Evolutionary conservation across 352 stramenopile species (phyloP), one percentile per base, ranked within the genome.

Genomic region (Phytophthora crassamura): DNA sequence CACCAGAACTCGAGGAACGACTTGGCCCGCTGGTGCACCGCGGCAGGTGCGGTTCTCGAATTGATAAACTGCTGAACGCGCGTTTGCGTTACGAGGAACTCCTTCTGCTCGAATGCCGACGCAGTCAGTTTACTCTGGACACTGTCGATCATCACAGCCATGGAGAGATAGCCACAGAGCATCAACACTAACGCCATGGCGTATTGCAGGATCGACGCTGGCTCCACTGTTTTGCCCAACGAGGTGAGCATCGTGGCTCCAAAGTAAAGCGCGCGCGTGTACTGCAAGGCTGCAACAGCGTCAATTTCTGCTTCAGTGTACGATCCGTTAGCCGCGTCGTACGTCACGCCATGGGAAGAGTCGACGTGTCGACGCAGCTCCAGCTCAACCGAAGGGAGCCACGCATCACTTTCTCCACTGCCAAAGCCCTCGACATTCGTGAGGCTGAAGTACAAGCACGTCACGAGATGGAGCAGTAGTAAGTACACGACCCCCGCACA

Each of bases 1-100:
- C 82, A 90, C 82, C 82, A 90, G 62, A 88, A 90, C 25, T 90
- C 82, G 7, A 90, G 49, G 42, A 89, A 90, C 2, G 79, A 75
- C 36, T 85, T 77, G 0, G 85, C 82, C 0, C 79, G 79, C 20
- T 83, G 77, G 20, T 88, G 68, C 39, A 90, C 71, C 1, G 67
- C 65, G 0, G 74, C 1, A 1, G 82, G 79, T 0, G 74, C 78
- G 9, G 67, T 80, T 36, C 84, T 68, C 1, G 73, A 83, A 9
- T 67, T 72, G 15, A 90, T 64, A 40, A 90, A 90, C 28, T 69
- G 53, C 40, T 88, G 75, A 11, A 90, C 80, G 11, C 77, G 68
- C 2, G 82, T 75, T 0, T 79, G 75, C 0, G 68, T 86, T 1
- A 77, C 67, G 14, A 90, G 33, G 38, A 90, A 90, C 30, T 87